Evolutionary conservation across 2,329 filamentous ascomycete species (phyloP), one percentile per base, ranked within the genome.

Genomic region (Epichloe elymi): DNA sequence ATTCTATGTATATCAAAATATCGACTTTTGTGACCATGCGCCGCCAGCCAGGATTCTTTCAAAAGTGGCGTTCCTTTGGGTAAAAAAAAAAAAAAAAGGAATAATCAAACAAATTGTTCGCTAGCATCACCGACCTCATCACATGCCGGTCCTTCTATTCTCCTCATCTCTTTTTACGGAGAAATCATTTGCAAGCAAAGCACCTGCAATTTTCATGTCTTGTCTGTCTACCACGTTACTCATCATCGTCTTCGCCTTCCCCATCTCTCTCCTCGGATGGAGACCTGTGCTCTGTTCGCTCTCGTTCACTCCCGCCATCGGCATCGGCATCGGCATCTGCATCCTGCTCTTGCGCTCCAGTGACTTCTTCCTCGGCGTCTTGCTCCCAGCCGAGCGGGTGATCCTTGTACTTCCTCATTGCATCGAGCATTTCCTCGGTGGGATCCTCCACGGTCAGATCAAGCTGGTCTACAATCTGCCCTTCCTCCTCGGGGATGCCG

Each of bases 361-460:
- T 30, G 30, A 30, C 20, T 23, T 63, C 63, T 40, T 68, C 68
- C 23, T 64, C 66, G 17, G 61, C 65, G 17, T 67, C 67, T 26
- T 72, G 68, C 19, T 72, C 62, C 56, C 67, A 71, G 19, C 74
- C 74, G 30, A 77, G 72, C 3, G 78, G 78, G 54, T 78, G 67
- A 20, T 70, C 69, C 60, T 71, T 73, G 66, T 74, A 82, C 48
- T 69, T 61, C 51, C 70, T 70, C 65, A 81, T 75, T 54, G 73
- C 69, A n/a, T 67, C 67, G 43, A 64, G 67, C 60, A 78, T 72
- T 14, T 75, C 71, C 44, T 80, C 76, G 33, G 69, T 70, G 7
- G 79, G 78, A 41, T 81, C 77, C 35, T 74, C 69, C 14, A 83
- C 69, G 8, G 68, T 70, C 23, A 82, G 66, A 48, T 80, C 74